Evolutionary conservation across 2,329 filamentous ascomycete species (phyloP).

Genomic region (Diplocarpon rosae): DNA sequence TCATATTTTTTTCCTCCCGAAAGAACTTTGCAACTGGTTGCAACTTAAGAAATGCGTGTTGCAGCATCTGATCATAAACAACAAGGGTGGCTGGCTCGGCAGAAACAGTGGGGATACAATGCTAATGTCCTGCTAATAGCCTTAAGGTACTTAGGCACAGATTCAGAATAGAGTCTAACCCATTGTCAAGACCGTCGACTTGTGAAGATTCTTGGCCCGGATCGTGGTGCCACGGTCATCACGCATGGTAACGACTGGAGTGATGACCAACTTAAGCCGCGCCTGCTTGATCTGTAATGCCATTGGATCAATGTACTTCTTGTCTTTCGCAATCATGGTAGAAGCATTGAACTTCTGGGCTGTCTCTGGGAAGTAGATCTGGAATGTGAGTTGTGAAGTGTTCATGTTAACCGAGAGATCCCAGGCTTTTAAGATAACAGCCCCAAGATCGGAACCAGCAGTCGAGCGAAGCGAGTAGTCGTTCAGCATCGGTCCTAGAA

Average conservation of each 20-base stretch:
- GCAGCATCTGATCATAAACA: too few species aligned
- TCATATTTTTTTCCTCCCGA: too few species aligned
- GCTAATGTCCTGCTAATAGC: neutral
- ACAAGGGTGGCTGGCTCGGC: too few species aligned
- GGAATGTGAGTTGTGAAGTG: conserved; percentile 31
- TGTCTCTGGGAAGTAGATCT: conserved; percentile 40
- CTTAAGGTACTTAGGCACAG: neutral
- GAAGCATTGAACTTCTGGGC: conserved; percentile 38
- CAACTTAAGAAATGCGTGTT: too few species aligned
- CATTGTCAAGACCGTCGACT: conserved; percentile 21
- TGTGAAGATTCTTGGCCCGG: conserved; percentile 20
- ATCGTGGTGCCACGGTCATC: conserved; percentile 32
- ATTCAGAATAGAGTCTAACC: conserved; percentile 2
- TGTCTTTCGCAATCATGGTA: conserved; percentile 35
- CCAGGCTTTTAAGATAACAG: conserved; percentile 17
- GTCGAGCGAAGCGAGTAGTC: conserved; percentile 26
- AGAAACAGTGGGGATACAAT: too few species aligned
- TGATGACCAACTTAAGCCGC: conserved; percentile 42
- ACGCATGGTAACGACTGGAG: conserved; percentile 42
- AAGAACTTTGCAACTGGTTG: too few species aligned
- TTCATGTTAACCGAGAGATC: conserved; percentile 35
- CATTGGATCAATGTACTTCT: conserved; percentile 30
- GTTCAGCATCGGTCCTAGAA: conserved; percentile 35
- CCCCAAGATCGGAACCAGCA: conserved; percentile 32
- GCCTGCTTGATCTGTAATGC: conserved; percentile 39